Evolutionary conservation across 2,329 filamentous ascomycete species (phyloP), one percentile per base, ranked within the genome.

Genomic region (Gremmenia infestans): DNA sequence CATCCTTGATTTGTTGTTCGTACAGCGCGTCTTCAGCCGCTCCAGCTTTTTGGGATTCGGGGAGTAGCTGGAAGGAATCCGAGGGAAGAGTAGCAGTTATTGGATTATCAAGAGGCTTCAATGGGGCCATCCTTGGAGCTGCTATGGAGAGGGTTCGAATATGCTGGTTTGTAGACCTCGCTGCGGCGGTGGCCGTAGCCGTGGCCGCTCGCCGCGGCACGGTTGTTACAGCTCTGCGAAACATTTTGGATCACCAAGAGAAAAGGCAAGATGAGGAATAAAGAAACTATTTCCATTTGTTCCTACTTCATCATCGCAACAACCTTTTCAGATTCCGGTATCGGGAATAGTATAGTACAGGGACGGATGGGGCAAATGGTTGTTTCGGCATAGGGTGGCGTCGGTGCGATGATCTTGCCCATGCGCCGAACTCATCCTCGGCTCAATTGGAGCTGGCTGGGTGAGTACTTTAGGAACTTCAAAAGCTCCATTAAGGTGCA

Each of bases 11-110:
- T 70, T 97, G 90, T 60, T 88, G 82, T 43, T 92, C 83, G 71
- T 92, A 96, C 1, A 97, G 79, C 0, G 84, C 84, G 73, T 97
- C 91, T 72, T 97, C 94, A 0, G 89, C 84, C 17, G 81, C 78
- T 15, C 91, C 91, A 0, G 87, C 77, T 72, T 97, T 97, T 55
- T 87, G 77, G 35, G 81, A 74, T 63, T 91, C 89, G 42, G 90
- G 80, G 0, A 97, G 81, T 14, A 97, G 80, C 71, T 97, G 93
- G 74, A 93, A 97, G 28, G 88, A 82, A 68, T 96, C 91, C 55
- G 88, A 83, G 0, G 66, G 63, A 11, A 67, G 59, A 35, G 59
- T 49, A 3, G 58, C 37, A 45, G 67, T 64, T 57, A 71, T 53
- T n/a, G 67, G 65, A 52, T 67, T 50, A 11, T 59, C 54, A 5